Conservation (phyloP, 306 rosid species). For the Fragaria vesca region DNA sequence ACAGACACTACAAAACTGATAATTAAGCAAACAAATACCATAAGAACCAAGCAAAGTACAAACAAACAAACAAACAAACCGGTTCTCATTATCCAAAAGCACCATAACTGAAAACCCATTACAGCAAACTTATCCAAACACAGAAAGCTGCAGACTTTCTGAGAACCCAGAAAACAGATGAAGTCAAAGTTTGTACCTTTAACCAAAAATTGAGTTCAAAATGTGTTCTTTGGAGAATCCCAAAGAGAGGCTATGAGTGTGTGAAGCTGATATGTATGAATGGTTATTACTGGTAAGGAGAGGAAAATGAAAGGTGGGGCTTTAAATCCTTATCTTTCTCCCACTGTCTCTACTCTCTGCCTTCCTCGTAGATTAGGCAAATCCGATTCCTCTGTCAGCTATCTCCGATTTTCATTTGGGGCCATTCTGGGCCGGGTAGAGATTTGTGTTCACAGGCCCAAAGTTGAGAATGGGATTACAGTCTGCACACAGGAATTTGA, state of each 20-base stretch:
- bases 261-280: constrained; percentile 28
- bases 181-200: constrained; percentile 6
- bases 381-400: constrained; percentile 13
- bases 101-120: constrained; percentile 30
- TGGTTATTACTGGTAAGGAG: constrained; percentile 32
- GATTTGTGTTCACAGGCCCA: neutral
- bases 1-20: neutral
- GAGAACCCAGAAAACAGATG: constrained; percentile 1
- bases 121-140: constrained; percentile 7
- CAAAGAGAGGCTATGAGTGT: constrained; percentile 12
- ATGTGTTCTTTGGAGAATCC: constrained; percentile 1
- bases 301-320: constrained; percentile 83
- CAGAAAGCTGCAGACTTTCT: constrained; percentile 22
- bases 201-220: constrained; percentile 14
- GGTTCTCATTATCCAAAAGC: neutral
- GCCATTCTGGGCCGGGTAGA: neutral
- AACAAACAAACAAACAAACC: neutral
- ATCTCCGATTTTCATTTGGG: constrained; percentile 22
- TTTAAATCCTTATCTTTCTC: constrained; percentile 79
- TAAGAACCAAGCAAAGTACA: constrained; percentile 4
- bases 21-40: neutral
- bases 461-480: neutral
- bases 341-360: neutral
- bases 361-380: constrained; percentile 22
- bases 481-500: neutral